Evolutionary conservation across 306 rosid species (phyloP).

Genomic region (Casuarina glauca): DNA sequence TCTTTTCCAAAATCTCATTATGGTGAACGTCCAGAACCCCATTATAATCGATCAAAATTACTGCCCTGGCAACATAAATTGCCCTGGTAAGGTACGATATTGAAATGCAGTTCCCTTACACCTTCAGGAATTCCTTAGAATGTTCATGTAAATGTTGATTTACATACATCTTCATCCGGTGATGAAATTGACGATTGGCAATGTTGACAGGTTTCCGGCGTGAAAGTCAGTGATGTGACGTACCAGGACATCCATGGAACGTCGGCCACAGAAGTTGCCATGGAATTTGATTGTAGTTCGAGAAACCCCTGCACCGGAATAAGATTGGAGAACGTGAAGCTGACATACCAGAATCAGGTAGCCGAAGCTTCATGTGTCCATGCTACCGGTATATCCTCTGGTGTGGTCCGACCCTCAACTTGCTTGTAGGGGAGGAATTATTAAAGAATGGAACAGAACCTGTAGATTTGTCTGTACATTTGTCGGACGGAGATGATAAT

Average conservation of each 20-base stretch:
- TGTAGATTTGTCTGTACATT: not conserved
- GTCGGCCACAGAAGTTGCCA: constrained; percentile 33
- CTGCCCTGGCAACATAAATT: constrained; percentile 37
- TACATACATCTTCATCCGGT: too few species aligned
- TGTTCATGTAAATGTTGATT: too few species aligned
- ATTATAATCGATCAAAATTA: constrained; percentile 55
- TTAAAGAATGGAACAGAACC: not conserved
- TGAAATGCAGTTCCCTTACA: too few species aligned
- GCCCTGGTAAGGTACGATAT: constrained; percentile 41
- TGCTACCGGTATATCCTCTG: constrained; percentile 29
- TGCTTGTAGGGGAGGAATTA: constrained; percentile 20
- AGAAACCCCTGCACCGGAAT: constrained; percentile 30
- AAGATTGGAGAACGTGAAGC: constrained; percentile 27
- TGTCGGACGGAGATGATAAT: not conserved
- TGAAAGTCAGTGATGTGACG: constrained; percentile 28
- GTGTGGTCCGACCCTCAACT: constrained; percentile 31
- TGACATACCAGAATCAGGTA: constrained; percentile 22
- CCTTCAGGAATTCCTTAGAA: too few species aligned
- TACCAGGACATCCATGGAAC: constrained; percentile 34
- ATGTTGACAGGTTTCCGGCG: constrained; percentile 25
- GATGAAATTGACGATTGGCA: not conserved
- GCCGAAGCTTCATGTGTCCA: constrained; percentile 29
- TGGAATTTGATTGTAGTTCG: constrained; percentile 39
- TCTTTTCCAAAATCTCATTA: constrained; percentile 35
- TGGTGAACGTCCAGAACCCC: constrained; percentile 49